Evolutionary conservation across 2,329 filamentous ascomycete genomes (phyloP), one percentile per base, ranked within the genome.

Genomic region (Colletotrichum endophyticum): DNA sequence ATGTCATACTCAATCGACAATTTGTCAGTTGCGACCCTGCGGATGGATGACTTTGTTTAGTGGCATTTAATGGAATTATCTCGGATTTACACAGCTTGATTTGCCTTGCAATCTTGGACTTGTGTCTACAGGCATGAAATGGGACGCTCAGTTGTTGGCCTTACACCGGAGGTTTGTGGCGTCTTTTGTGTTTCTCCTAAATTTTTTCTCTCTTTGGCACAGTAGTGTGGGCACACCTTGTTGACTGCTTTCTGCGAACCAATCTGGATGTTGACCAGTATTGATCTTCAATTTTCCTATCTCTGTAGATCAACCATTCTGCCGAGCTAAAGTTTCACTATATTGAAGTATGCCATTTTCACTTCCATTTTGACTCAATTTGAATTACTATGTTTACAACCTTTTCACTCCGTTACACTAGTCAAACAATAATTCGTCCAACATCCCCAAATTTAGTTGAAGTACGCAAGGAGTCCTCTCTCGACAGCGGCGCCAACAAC

Each of bases 401-500:
- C 13, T 12, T 11, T 8, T 27, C 8, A 27, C n/a, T 6, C 22
- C 30, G 61, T 49, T 66, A 72, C 72, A 72, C 16, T 75, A 66
- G 27, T 61, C 15, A 36, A 16, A 59, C 49, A 56, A 72, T 8
- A 11, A 36, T 12, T 12, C n/a, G 9, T 13, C 19, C 19, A 8
- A 19, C 6, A 19, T 7, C 19, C 16, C 22, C 39, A 71, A 15
- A 32, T 61, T 64, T 7, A 64, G 15, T 36, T 44, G 15, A 74
- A 70, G 28, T 39, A 77, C 19, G 72, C 66, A 8, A 71, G 72
- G 27, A 77, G 36, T 3, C 76, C 69, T 11, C 76, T 22, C 81
- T 92, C 91, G 12, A 89, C 72, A 4, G 86, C 83, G 0, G 89
- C 87, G 27, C 88, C 89, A 4, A 85, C 83, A 13, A 85, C 86